Base-by-base conservation (phyloP, 2,329 filamentous ascomycete genomes). In the Fusarium tjaetaba region DNA sequence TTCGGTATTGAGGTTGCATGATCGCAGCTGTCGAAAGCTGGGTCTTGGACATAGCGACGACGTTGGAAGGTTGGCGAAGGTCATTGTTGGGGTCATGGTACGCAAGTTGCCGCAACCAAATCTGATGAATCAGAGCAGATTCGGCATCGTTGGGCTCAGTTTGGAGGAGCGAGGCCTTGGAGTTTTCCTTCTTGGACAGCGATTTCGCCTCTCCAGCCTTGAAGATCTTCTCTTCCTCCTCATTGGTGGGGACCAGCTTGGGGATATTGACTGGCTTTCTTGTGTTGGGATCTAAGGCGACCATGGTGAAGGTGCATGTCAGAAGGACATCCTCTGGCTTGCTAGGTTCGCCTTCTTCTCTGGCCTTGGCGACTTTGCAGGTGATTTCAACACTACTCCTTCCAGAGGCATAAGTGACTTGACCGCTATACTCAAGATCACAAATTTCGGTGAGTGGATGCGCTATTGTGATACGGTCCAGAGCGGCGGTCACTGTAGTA, bases 361-460 rank as follows among this genome's bases (percentile, higher is more conserved):
- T 88, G 0, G 89, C 91, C 77, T 92, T 92, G 13, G 92, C 90
- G 24, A 94, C 92, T 79, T 93, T 91, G 73, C 93, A 88, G 0
- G 92, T 93, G 14, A 94, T 90, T 75, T 94, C 92, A 81, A 94
- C 89, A 78, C 91, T 93, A 68, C 90, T 93, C 65, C 92, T 84
- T 1, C 93, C 92, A 2, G 92, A 92, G 0, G 92, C 92, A 79
- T 94, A 94, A 0, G 92, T 86, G 14, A 86, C 85, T 66, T 85
- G 84, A 7, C 86, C 86, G 48, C 91, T 93, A 43, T 94, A 88
- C 77, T 95, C 91, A 15, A 95, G 88, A 80, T 95, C 93, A 73
- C 92, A 94, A 61, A 95, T 94, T 77, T 94, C 92, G 42, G 89
- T 92, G 30, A 95, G 84, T 1, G 92, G 92, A 67, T 93, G 89